A percentile compares a stretch with the other conserved stretches of the same genome.
Evolutionary conservation across 192 early-diverging fungal genomes (phyloP).

Genomic region (Lobosporangium transversale): DNA sequence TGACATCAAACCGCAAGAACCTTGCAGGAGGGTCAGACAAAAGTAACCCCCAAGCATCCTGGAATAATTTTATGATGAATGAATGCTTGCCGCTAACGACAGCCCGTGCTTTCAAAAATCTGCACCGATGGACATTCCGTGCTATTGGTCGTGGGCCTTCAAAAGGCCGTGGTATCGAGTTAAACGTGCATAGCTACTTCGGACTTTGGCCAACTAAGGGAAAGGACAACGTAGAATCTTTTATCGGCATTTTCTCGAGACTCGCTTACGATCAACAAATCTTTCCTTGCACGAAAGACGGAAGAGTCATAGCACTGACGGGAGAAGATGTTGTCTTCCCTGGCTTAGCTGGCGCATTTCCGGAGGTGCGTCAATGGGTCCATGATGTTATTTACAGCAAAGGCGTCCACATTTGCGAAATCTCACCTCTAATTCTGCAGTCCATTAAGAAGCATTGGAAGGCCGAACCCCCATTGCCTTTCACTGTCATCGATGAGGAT

Average conservation of each 20-base stretch:
- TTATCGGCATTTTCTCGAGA: not conserved
- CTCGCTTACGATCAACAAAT: not conserved
- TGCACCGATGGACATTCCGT: not conserved
- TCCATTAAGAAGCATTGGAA: conserved; percentile 1
- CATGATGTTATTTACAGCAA: not conserved
- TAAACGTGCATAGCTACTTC: not conserved
- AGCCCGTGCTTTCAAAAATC: not conserved
- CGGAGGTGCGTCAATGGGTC: not conserved
- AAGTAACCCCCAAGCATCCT: not conserved
- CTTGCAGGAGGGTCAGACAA: conserved; percentile 14
- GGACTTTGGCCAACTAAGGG: not conserved
- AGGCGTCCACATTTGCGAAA: not conserved
- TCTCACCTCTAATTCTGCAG: not conserved
- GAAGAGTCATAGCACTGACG: not conserved
- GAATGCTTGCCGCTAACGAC: conserved; percentile 6
- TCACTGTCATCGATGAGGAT: not conserved
- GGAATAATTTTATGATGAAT: conserved; percentile 17
- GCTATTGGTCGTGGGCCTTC: not conserved
- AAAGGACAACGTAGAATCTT: not conserved
- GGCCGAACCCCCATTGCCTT: not conserved
- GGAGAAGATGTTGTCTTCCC: conserved; percentile 1
- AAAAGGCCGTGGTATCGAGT: not conserved
- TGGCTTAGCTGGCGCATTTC: not conserved
- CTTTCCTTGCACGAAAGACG: not conserved
- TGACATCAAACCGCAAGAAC: conserved; percentile 35